Conservation (phyloP, 805 yeast species). For the Sugiyamaella smithiae region DNA sequence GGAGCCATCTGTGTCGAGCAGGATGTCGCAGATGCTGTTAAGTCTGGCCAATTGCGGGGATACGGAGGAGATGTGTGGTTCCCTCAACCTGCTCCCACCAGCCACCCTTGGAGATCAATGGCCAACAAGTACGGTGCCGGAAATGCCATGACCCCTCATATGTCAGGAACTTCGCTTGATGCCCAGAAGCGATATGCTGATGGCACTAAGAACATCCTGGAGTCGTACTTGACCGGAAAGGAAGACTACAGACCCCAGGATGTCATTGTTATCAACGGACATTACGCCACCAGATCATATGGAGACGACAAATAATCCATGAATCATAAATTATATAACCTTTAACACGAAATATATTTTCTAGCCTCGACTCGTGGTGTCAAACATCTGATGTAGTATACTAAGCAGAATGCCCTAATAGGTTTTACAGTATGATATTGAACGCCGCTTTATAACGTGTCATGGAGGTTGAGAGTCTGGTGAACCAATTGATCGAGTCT, state of each 20-base stretch:
- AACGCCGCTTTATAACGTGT: constrained; percentile 2
- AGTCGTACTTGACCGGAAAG: constrained; percentile 58
- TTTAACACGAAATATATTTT: too few relatives aligned
- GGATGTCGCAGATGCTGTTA: constrained; percentile 72
- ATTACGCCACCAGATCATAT: constrained; percentile 70
- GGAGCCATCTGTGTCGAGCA: constrained; percentile 74
- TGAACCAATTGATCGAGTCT: neutral
- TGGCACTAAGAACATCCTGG: constrained; percentile 66
- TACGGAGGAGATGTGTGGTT: constrained; percentile 86
- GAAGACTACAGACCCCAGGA: constrained; percentile 73
- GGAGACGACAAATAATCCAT: constrained; percentile 45
- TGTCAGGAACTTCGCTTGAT: constrained; percentile 75
- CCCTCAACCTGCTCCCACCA: constrained; percentile 78
- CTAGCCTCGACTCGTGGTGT: too few relatives aligned
- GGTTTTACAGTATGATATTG: too few relatives aligned
- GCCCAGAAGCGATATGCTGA: constrained; percentile 73
- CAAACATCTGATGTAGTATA: too few relatives aligned
- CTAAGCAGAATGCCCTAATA: too few relatives aligned
- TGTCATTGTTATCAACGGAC: constrained; percentile 66
- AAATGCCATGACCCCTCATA: constrained; percentile 83
- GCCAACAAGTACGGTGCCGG: constrained; percentile 66
- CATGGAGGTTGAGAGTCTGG: constrained; percentile 1
- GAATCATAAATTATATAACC: too few relatives aligned
- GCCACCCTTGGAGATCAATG: constrained; percentile 77
- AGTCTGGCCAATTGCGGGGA: constrained; percentile 66